Base-by-base conservation (phyloP, 495 filamentous ascomycete genomes). In the Durotheca rogersii region DNA sequence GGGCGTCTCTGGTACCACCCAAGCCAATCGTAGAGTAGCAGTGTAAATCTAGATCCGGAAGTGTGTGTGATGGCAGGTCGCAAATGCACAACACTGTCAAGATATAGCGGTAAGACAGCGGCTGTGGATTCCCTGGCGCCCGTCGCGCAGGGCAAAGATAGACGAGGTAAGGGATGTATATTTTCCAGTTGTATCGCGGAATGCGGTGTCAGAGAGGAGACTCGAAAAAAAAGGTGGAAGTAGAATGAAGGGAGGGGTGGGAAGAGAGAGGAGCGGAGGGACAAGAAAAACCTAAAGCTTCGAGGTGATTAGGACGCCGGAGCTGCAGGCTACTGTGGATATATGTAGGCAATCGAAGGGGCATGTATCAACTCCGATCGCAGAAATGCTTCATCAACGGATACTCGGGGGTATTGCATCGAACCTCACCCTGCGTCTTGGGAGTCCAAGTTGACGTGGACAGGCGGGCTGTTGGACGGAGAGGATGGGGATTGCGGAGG, bases 81-180 rank as follows among this genome's bases (percentile, higher is more conserved):
- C 18, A 29, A 35, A 21, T 33, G 38, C 16, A 37, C 32, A 19
- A 47, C 31, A 23, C 14, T 40, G 36, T 12, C 35, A 39, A 39
- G 18, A 48, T 43, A 29, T n/a, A n/a, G n/a, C 20, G 30, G 44
- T 53, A 29, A 58, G 44, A 44, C 44, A 48, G 44, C 40, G 49
- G 53, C 48, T 31, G 55, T 41, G 20, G 38, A 35, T 31, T 35
- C 23, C 35, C 16, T 19, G 42, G 47, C 41, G 31, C 27, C 43
- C 34, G 45, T 49, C 20, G 38, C 27, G 36, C 25, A 9, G 4
- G 9, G 9, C 4, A 27, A 27, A 27, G 23, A 9, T 27, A 27
- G 23, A 27, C 9, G 23, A 9, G 23, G 23, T 27, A 27, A 9
- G 23, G 23, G 23, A 4, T 27, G 9, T 20, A 5, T 23, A 17